Evolutionary conservation across 108 stramenopile genomes (phyloP), one percentile per base, ranked within the genome.

Genomic region (Fistulifera pelliculosa): DNA sequence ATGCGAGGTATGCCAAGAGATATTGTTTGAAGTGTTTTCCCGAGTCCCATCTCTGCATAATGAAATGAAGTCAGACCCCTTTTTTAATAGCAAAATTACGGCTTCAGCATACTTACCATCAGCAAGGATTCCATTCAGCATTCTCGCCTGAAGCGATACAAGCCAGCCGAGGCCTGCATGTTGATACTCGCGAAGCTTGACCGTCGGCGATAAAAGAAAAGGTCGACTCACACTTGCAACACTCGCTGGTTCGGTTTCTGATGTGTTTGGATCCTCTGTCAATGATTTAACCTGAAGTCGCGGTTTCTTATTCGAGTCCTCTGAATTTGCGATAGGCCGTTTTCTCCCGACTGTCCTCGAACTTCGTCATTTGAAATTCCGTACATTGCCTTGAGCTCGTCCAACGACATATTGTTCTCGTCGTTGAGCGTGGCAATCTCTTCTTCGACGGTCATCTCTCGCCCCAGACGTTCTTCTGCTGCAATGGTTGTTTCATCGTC

Each of bases 71-170:
- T 55, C 3, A 17, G 19, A 55, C 3, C 7, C 8, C 3, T 26
- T 16, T 24, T 52, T 5, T 26, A 12, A 6, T 7, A 22, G 25
- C 59, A 60, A 31, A 25, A 42, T 10, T 13, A 63, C 23, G 3
- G 14, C 6, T 4, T 45, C 31, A 80, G 75, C 81, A 18, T 28
- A 54, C 72, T 25, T 96, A 70, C 96, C 98, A 77, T 97, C 98
- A 0, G 98, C 98, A n/a, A 99, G 75, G 53, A 99, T 99, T 0
- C 96, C 96, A 68, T 99, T 99, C 48, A 99, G 75, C 14, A 93
- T 79, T 14, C 96, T 70, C 25, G 92, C 81, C 44, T 95, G 94
- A 38, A 95, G 70, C 6, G 94, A 95, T 26, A 95, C 94, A 12
- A 99, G 75, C 98, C 98, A 99, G 59, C 94, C 92, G 47, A 99